Evolutionary conservation across 306 rosid genomes (phyloP).

Genomic region (Rubus parviflorus): DNA sequence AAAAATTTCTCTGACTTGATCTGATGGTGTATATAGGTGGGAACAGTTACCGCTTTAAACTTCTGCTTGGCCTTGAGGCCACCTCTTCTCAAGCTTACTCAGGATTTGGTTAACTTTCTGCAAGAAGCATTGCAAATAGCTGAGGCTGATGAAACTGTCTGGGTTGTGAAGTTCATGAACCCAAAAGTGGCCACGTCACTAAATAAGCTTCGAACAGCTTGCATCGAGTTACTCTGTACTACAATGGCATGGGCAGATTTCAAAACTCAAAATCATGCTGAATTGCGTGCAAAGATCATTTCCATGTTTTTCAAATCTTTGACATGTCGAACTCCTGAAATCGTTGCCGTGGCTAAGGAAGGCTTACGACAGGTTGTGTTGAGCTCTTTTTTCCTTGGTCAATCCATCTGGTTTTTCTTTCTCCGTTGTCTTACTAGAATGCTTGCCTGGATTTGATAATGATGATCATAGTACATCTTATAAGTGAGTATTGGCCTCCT

Average conservation of each 20-base stretch:
- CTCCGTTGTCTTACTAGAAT: neutral
- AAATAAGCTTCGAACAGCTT: conserved; percentile 90
- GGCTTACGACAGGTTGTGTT: conserved; percentile 86
- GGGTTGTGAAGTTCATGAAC: conserved; percentile 90
- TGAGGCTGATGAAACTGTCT: conserved; percentile 91
- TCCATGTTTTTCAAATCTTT: conserved; percentile 96
- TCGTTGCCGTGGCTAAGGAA: conserved; percentile 99
- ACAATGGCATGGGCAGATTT: conserved; percentile 99
- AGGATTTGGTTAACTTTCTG: conserved; percentile 87
- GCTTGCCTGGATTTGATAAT: conserved; percentile 14
- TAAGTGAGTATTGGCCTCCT: conserved; percentile 5
- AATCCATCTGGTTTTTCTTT: conserved; percentile 10
- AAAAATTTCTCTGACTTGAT: conserved; percentile 27
- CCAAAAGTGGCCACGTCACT: conserved; percentile 88
- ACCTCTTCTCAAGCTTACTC: conserved; percentile 95
- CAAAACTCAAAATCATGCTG: conserved; percentile 87
- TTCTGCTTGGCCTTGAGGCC: conserved; percentile 98
- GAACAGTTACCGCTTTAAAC: conserved; percentile 93
- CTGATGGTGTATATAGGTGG: conserved; percentile 61
- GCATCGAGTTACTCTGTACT: conserved; percentile 96
- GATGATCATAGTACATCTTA: conserved; percentile 16
- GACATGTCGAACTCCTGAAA: conserved; percentile 94
- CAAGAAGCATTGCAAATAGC: conserved; percentile 98
- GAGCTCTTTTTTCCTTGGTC: conserved; percentile 21
- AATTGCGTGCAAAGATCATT: conserved; percentile 91